A percentile compares a stretch with the other conserved stretches of the same genome.
Evolutionary conservation across 148 eudicot species (phyloP).

Genomic region (Nepenthes gracilis): DNA sequence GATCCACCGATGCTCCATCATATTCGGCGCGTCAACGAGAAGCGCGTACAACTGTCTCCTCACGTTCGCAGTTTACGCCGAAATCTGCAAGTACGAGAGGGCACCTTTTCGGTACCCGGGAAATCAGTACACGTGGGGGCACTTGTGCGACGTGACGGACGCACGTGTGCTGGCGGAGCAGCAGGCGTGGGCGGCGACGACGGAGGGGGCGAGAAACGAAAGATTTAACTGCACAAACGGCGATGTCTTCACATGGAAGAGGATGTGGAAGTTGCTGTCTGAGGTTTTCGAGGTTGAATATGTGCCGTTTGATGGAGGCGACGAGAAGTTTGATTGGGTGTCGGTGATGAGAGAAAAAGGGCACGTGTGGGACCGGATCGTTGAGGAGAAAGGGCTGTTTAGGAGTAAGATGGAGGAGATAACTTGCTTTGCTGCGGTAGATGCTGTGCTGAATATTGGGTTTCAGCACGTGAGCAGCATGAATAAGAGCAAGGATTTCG

Average conservation of each 20-base stretch:
- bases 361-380: constrained; percentile 36
- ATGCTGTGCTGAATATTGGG: constrained; percentile 5
- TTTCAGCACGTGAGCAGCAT: constrained; percentile 23
- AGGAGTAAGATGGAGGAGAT: constrained; percentile 29
- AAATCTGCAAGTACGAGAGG: constrained; percentile 25
- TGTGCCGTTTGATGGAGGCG: constrained; percentile 17
- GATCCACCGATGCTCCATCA: constrained; percentile 24
- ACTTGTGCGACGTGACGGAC: constrained; percentile 28
- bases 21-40: constrained; percentile 36
- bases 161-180: constrained; percentile 40
- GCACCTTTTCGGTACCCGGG: constrained; percentile 27
- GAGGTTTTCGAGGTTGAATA: constrained; percentile 26
- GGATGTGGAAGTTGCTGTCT: constrained; percentile 28
- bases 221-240: constrained; percentile 48
- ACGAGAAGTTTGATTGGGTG: constrained; percentile 17
- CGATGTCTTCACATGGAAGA: constrained; percentile 46
- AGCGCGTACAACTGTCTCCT: constrained; percentile 24
- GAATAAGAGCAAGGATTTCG: constrained; percentile 42
- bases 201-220: constrained; percentile 18
- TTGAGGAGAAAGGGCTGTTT: constrained; percentile 21
- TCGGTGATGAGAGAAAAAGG: constrained; percentile 30
- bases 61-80: constrained; percentile 25
- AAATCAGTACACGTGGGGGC: constrained; percentile 23
- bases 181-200: constrained; percentile 33
- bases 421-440: constrained; percentile 11